A percentile compares a stretch with the other conserved stretches of the same genome.
Conservation (phyloP, 176 grass and related monocot genomes). For the Eragrostis nindensis region DNA sequence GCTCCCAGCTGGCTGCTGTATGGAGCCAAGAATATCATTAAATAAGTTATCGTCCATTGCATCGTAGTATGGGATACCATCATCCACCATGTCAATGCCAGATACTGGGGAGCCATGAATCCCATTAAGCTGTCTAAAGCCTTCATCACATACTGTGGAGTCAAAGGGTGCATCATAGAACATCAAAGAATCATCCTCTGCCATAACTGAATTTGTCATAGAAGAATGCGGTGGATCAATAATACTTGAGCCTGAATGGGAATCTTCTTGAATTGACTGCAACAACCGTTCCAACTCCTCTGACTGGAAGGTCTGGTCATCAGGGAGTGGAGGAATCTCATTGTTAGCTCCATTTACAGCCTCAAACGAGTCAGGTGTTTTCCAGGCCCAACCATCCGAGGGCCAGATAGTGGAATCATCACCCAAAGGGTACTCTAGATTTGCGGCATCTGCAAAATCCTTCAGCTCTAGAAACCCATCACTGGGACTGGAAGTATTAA, state of each 20-base stretch:
- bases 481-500: constrained; percentile 44
- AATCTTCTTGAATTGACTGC: constrained; percentile 49
- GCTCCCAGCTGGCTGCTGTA: constrained; percentile 45
- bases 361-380: constrained; percentile 21
- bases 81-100: constrained; percentile 60
- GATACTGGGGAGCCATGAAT: constrained; percentile 48
- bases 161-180: constrained; percentile 70
- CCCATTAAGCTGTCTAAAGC: constrained; percentile 53
- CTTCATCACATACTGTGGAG: constrained; percentile 51
- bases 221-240: constrained; percentile 23
- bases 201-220: constrained; percentile 46
- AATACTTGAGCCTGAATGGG: constrained; percentile 32
- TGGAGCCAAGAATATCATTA: constrained; percentile 51
- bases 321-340: constrained; percentile 42
- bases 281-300: constrained; percentile 50
- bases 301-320: constrained; percentile 43
- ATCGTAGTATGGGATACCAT: constrained; percentile 67
- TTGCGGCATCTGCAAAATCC: constrained; percentile 61
- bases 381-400: constrained; percentile 48
- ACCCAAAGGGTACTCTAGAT: constrained; percentile 35
- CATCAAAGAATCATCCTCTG: constrained; percentile 48
- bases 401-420: constrained; percentile 53
- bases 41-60: constrained; percentile 69
- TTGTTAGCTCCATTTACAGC: constrained; percentile 39
- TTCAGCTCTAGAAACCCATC: constrained; percentile 81